Conservation (phyloP, 2,329 filamentous ascomycete species). For the Nannizzia gypsea region DNA sequence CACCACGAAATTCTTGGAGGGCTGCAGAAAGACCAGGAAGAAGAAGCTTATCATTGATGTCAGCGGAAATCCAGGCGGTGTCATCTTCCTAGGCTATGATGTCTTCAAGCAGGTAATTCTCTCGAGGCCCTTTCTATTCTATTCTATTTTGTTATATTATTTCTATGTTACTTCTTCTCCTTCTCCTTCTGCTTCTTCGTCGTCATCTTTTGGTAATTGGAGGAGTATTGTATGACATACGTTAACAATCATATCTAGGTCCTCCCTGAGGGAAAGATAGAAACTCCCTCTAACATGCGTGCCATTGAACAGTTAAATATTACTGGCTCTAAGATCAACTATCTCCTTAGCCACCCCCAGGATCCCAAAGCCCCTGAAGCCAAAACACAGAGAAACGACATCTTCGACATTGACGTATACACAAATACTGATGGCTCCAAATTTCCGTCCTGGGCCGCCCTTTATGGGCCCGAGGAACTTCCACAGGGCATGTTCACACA, state of each 20-base stretch:
- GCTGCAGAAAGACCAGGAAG: constrained; percentile 38
- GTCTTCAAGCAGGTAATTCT: constrained; percentile 40
- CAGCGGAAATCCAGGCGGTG: constrained; percentile 49
- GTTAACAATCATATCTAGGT: constrained; percentile 20
- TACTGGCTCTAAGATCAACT: constrained; percentile 20
- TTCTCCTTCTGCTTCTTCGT: too few relatives aligned
- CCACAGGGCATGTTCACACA: constrained; percentile 29
- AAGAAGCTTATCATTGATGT: constrained; percentile 55
- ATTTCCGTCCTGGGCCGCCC: constrained; percentile 31
- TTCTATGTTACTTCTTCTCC: too few relatives aligned
- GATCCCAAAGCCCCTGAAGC: constrained; percentile 5
- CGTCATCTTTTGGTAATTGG: too few relatives aligned
- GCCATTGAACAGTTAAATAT: constrained; percentile 32
- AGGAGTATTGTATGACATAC: too few relatives aligned
- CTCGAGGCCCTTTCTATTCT: too few relatives aligned
- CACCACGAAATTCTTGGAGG: constrained; percentile 36
- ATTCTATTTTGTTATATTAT: too few relatives aligned
- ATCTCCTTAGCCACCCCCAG: constrained; percentile 13
- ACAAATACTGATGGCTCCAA: constrained; percentile 20
- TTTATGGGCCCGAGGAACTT: constrained; percentile 17
- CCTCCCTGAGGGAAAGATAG: constrained; percentile 38
- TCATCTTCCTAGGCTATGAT: constrained; percentile 36
- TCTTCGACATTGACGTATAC: constrained; percentile 14
- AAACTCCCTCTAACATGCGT: constrained; percentile 37
- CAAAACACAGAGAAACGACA: constrained; percentile 6